Percentiles rank a stretch among this genome's conserved stretches.
Conservation (phyloP, 2,329 filamentous ascomycete genomes). For the Aspergillus melleus region DNA sequence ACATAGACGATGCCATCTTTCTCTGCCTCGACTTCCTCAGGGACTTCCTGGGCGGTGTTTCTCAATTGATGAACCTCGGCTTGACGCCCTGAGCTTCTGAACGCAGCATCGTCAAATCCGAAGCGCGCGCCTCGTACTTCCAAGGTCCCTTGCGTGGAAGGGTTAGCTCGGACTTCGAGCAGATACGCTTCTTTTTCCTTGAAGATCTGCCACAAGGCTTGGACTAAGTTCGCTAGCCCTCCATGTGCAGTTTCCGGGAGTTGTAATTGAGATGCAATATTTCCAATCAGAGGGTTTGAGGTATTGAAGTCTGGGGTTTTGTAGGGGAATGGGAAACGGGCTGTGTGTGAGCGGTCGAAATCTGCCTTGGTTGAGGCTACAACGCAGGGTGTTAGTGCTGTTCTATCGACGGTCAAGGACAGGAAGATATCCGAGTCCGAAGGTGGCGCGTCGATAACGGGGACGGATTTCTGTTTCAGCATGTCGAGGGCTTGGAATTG, state of each 20-base stretch:
- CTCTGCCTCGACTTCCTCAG: slow-evolving; percentile 63
- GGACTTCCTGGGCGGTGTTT: slow-evolving; percentile 52
- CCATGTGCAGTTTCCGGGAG: slow-evolving; percentile 50
- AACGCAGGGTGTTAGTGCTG: slow-evolving; percentile 62
- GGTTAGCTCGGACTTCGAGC: slow-evolving; percentile 53
- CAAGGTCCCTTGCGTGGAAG: slow-evolving; percentile 44
- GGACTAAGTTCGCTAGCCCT: slow-evolving; percentile 52
- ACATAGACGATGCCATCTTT: slow-evolving; percentile 78
- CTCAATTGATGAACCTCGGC: slow-evolving; percentile 60
- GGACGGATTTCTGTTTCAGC: slow-evolving; percentile 53
- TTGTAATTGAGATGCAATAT: slow-evolving; percentile 51
- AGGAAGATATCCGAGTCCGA: slow-evolving; percentile 52
- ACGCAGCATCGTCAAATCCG: slow-evolving; percentile 70
- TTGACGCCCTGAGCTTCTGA: slow-evolving; percentile 62
- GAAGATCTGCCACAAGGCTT: slow-evolving; percentile 60
- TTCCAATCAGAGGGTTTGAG: slow-evolving; percentile 41
- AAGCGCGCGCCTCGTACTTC: slow-evolving; percentile 58
- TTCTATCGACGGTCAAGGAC: slow-evolving; percentile 66
- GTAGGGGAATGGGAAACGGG: slow-evolving; percentile 65
- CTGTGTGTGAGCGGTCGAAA: slow-evolving; percentile 46
- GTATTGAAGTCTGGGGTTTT: slow-evolving; percentile 44
- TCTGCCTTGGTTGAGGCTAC: slow-evolving; percentile 57
- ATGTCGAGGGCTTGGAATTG: slow-evolving; percentile 56
- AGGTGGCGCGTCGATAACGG: slow-evolving; percentile 40
- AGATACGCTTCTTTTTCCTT: slow-evolving; percentile 65